These are phyloP conservation scores for Dendryphion nanum DNA, from an alignment of 2,329 filamentous ascomycete genomes.

Conservation along the genomic window DNA sequence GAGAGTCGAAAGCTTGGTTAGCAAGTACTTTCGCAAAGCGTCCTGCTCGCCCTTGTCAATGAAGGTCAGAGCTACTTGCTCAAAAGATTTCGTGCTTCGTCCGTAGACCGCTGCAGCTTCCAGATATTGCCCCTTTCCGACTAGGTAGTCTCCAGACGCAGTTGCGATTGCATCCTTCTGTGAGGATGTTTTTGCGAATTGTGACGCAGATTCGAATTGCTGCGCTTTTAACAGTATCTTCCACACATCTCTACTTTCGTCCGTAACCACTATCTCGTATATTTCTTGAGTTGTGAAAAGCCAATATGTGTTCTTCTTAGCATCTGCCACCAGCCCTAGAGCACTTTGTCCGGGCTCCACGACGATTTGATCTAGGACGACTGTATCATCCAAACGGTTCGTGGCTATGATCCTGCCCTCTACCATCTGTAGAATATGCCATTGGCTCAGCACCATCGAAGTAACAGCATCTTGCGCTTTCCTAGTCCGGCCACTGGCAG, in stretches of 20 bases:
- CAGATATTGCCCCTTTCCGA: constrained; percentile 74
- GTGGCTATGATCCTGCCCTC: constrained; percentile 80
- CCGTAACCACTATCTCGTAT: constrained; percentile 85
- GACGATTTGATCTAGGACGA: constrained; percentile 86
- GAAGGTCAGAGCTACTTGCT: constrained; percentile 88
- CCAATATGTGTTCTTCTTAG: constrained; percentile 97
- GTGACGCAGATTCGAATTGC: constrained; percentile 83
- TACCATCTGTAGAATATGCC: constrained; percentile 83
- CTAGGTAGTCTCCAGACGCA: constrained; percentile 85
- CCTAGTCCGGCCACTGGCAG: constrained; percentile 62
- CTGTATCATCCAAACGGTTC: constrained; percentile 80
- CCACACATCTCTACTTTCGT: constrained; percentile 93
- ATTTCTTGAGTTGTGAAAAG: constrained; percentile 89
- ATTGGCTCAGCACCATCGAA: constrained; percentile 84
- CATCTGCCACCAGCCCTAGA: constrained; percentile 82
- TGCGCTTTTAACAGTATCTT: constrained; percentile 85
- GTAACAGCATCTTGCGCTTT: constrained; percentile 70
- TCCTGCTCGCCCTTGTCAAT: constrained; percentile 90
- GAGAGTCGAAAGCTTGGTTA: constrained; percentile 77
- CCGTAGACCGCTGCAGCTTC: constrained; percentile 91
- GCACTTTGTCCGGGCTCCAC: constrained; percentile 75
- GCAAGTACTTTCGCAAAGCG: constrained; percentile 83
- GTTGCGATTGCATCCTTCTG: constrained; percentile 92
- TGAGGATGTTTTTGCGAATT: constrained; percentile 73
- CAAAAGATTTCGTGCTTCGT: constrained; percentile 93